phyloP scores from a whole-genome alignment of 768 basidiomycete genomes.

The Rhodotorula diobovata region DNA sequence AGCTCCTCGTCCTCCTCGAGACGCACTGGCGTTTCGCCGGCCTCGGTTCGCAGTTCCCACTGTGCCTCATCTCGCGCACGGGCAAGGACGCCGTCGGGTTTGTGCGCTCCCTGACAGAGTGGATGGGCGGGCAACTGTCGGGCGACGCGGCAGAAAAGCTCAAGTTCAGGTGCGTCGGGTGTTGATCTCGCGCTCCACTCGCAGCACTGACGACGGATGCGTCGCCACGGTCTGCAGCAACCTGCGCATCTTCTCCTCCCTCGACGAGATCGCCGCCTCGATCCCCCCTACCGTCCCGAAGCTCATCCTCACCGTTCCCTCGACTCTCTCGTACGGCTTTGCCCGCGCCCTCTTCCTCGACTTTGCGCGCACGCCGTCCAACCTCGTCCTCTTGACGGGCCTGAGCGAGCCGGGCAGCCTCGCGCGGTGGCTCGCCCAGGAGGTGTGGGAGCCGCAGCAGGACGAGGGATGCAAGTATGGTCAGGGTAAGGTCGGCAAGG shows the following conservation, averaged over 20 bases:
- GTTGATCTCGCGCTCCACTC: background rate
- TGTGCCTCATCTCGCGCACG: conserved; percentile 87
- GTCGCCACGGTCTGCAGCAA: conserved; percentile 57
- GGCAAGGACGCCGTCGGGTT: conserved; percentile 90
- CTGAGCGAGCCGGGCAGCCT: conserved; percentile 76
- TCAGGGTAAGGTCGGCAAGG: conserved; percentile 78
- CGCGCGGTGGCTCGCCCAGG: conserved; percentile 64
- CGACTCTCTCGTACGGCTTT: conserved; percentile 85
- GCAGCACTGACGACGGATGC: too few relatives aligned
- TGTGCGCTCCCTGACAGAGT: conserved; percentile 96
- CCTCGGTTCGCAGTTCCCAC: conserved; percentile 53
- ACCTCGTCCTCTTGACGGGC: conserved; percentile 79
- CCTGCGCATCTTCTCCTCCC: conserved; percentile 84
- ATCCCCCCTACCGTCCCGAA: conserved; percentile 87
- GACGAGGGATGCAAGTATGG: conserved; percentile 79
- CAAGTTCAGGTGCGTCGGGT: conserved; percentile 67
- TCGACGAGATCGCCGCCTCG: conserved; percentile 70
- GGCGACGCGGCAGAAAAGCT: conserved; percentile 59
- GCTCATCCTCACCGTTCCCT: conserved; percentile 86
- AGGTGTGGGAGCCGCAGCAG: conserved; percentile 80
- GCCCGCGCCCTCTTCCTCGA: conserved; percentile 79
- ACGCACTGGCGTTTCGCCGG: conserved; percentile 83
- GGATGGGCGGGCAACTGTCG: conserved; percentile 87
- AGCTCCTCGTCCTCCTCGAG: conserved; percentile 89
- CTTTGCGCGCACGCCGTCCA: conserved; percentile 75